Evolutionary conservation across 352 stramenopile species (phyloP), one percentile per base, ranked within the genome.

Genomic region (Phytophthora agathidicida): DNA sequence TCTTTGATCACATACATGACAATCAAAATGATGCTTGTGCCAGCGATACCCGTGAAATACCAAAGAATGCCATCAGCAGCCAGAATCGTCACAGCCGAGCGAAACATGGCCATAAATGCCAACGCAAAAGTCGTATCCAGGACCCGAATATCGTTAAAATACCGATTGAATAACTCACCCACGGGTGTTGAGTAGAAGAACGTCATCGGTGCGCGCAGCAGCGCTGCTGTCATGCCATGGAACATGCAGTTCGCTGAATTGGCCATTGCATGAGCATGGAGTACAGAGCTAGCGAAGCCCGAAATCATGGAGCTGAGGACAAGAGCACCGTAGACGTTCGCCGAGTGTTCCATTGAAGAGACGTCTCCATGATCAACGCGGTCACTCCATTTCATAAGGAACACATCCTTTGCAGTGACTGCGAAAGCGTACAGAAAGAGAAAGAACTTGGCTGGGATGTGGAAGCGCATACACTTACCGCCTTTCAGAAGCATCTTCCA

Each of bases 101-200:
- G 68, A 38, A 73, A 73, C 48, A 76, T 60, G 6, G 63, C 47
- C 51, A 73, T 59, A 46, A 76, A 70, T 17, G 68, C 50, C 33
- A 61, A 27, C 10, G 50, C 39, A n/a, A 73, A 65, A 7, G 53
- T 43, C 11, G 51, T 71, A 47, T 80, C 71, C 24, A 70, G 23
- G 8, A 71, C 39, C 20, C 54, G 49, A 20, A 80, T 44, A 47
- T 77, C 63, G n/a, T 73, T 57, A 41, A 80, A 69, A 32, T 83
- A 83, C 14, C 73, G 67, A 33, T 76, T 78, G 35, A 83, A 71
- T 14, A 83, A 60, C 27, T 77, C 61, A 0, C 73, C 73, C 17
- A 83, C 70, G n/a, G 73, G 70, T 11, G 70, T 80, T 8, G 62
- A 63, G 27, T 75, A 73, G 24, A 83, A 83, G 53, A 83, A 83